phyloP scores from a whole-genome alignment of 1,139 yeast species.

The Hanseniaspora sp. region DNA sequence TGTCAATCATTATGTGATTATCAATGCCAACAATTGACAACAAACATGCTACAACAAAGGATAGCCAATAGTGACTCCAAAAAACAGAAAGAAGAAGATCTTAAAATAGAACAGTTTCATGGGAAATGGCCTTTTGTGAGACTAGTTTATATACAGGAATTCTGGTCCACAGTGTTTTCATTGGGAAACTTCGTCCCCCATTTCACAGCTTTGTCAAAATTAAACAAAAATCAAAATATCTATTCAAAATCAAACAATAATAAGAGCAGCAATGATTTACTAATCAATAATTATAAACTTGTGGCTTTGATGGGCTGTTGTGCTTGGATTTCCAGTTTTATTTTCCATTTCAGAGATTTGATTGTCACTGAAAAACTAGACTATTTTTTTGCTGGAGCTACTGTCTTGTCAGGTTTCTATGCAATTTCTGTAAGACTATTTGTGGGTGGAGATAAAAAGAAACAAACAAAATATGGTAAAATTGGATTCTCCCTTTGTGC shows the following conservation, averaged over 20 bases:
- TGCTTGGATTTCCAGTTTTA: conserved; percentile 80
- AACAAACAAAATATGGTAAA: conserved; percentile 31
- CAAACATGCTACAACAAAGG: conserved; percentile 36
- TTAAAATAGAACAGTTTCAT: conserved; percentile 67
- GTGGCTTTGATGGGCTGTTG: conserved; percentile 53
- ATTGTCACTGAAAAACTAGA: conserved; percentile 72
- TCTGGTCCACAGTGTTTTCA: conserved; percentile 72
- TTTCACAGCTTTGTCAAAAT: conserved; percentile 42
- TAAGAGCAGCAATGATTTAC: conserved; percentile 17
- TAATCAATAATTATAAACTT: conserved; percentile 24
- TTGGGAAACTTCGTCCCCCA: conserved; percentile 71
- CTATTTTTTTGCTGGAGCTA: conserved; percentile 84
- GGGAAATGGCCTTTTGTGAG: conserved; percentile 95
- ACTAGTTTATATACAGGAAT: conserved; percentile 67
- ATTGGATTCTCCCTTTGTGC: conserved; percentile 35
- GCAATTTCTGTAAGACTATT: conserved; percentile 52
- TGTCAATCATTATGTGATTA: conserved; percentile 83
- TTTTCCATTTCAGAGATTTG: conserved; percentile 81
- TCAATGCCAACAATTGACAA: conserved; percentile 70
- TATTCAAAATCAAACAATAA: conserved; percentile 4
- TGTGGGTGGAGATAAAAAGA: conserved; percentile 37
- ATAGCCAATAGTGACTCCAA: conserved; percentile 26
- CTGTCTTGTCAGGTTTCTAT: conserved; percentile 70
- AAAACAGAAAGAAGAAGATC: conserved; percentile 21
- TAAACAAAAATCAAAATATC: conserved; percentile 26